phyloP scores from a whole-genome alignment of 345 rosid species.

The Rhodamnia argentea region DNA sequence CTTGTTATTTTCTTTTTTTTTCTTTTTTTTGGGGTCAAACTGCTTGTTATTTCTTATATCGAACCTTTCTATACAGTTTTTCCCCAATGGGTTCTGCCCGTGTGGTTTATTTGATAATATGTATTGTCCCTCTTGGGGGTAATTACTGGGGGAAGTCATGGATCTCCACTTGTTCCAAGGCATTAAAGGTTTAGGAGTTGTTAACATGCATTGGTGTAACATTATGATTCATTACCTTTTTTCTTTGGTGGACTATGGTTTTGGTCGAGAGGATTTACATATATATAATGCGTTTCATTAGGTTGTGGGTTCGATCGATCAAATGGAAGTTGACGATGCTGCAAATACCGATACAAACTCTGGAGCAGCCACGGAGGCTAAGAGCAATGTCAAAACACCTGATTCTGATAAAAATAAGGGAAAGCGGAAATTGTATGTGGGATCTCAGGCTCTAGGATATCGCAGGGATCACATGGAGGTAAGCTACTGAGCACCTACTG shows the following conservation, averaged over 20 bases:
- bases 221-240: not conserved
- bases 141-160: not conserved
- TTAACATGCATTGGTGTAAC: not conserved
- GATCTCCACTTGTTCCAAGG: not conserved
- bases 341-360: slow-evolving; percentile 29
- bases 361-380: slow-evolving; percentile 40
- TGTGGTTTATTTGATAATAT: not conserved
- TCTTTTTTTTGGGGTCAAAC: too few species aligned
- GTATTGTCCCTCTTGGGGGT: not conserved
- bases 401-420: slow-evolving; percentile 56
- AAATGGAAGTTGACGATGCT: slow-evolving; percentile 77
- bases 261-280: not conserved
- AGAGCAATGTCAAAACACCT: slow-evolving; percentile 21
- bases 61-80: not conserved
- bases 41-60: not conserved
- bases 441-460: slow-evolving; percentile 80
- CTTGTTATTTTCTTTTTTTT: not conserved
- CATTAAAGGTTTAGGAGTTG: not conserved
- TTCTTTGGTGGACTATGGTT: not conserved
- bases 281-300: not conserved
- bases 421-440: slow-evolving; percentile 73
- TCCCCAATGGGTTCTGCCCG: not conserved
- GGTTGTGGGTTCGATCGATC: slow-evolving; percentile 91
- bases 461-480: slow-evolving; percentile 98
- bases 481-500: not conserved